Evolutionary conservation across 176 grass and related monocot genomes (phyloP).

Genomic region (Zoysia japonica): DNA sequence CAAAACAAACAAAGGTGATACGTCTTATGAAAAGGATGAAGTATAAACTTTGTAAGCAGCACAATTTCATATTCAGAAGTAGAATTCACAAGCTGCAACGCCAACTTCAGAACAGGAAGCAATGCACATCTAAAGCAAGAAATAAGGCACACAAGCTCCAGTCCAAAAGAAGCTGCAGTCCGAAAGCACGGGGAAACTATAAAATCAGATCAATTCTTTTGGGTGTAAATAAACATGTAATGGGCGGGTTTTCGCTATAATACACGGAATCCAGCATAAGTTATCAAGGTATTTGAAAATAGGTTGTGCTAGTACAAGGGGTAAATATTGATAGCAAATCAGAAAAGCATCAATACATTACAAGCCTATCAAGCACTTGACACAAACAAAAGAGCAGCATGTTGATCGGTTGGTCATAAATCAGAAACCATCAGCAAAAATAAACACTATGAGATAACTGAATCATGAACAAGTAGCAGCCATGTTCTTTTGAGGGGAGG

Average conservation of each 20-base stretch:
- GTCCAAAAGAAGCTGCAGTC: constrained; percentile 2
- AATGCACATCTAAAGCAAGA: constrained; percentile 1
- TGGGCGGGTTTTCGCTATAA: not conserved
- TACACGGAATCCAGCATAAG: not conserved
- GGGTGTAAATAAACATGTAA: not conserved
- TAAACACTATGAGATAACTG: not conserved
- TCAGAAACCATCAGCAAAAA: not conserved
- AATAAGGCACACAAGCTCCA: not conserved
- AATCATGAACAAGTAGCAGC: not conserved
- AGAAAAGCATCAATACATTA: not conserved
- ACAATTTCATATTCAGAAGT: constrained; percentile 1
- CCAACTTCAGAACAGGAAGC: not conserved
- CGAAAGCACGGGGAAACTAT: not conserved
- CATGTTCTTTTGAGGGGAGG: not conserved
- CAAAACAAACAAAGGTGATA: not conserved
- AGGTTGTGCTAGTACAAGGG: not conserved
- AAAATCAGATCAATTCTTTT: not conserved
- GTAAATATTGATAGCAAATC: not conserved
- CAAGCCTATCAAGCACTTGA: not conserved
- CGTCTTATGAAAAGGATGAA: not conserved
- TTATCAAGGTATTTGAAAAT: not conserved
- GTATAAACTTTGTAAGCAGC: not conserved
- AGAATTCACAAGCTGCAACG: constrained; percentile 1
- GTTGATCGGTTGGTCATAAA: not conserved
- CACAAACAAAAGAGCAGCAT: not conserved